phyloP scores from a whole-genome alignment of 2,329 filamentous ascomycete genomes.

The Alternaria ventricosa region DNA sequence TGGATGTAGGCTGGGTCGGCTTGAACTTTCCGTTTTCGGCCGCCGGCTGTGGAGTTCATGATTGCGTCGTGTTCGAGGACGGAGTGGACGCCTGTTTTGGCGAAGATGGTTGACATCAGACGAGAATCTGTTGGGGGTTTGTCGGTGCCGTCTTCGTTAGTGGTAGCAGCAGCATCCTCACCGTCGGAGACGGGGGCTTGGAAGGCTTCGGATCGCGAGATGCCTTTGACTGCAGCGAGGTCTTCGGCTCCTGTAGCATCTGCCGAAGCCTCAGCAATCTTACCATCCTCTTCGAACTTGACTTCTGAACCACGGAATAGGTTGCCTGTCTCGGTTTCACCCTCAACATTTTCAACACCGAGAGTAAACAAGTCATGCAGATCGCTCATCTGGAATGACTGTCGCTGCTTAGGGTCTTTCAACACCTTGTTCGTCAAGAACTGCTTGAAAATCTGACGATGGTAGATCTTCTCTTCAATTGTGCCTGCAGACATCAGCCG shows the following conservation, averaged over 20 bases:
- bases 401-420: constrained; percentile 90
- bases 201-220: constrained; percentile 55
- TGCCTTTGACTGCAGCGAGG: constrained; percentile 49
- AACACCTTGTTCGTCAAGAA: constrained; percentile 96
- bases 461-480: constrained; percentile 99
- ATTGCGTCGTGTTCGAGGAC: constrained; percentile 93
- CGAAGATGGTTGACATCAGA: constrained; percentile 88
- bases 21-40: constrained; percentile 66
- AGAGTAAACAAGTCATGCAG: constrained; percentile 91
- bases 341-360: constrained; percentile 66
- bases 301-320: constrained; percentile 90
- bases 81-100: constrained; percentile 84
- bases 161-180: constrained; percentile 29
- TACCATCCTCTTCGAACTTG: constrained; percentile 55
- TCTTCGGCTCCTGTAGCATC: constrained; percentile 36
- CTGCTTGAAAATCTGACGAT: constrained; percentile 98
- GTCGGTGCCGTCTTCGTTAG: constrained; percentile 17
- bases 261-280: constrained; percentile 18
- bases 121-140: constrained; percentile 59
- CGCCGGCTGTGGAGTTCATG: constrained; percentile 59
- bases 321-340: constrained; percentile 80
- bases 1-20: constrained; percentile 81
- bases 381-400: constrained; percentile 88
- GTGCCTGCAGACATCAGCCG: constrained; percentile 97
- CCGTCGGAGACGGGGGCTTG: constrained; percentile 35